These are phyloP conservation scores for Yamadazyma atlantica DNA, from an alignment of 1,139 yeast genomes.

Conservation along the genomic window DNA sequence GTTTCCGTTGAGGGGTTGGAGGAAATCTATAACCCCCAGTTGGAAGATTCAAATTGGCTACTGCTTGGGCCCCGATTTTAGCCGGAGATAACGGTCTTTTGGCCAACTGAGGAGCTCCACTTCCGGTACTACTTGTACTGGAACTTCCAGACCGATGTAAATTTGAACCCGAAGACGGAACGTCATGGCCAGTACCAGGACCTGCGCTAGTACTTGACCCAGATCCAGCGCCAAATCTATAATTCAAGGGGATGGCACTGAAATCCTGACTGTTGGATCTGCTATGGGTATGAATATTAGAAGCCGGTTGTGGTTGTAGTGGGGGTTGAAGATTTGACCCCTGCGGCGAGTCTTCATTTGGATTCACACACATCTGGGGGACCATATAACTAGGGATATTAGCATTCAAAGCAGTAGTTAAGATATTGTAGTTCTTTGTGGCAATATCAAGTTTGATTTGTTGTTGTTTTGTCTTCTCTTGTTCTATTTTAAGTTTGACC, in stretches of 20 bases:
- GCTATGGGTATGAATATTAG: conserved; percentile 8
- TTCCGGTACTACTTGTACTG: conserved; percentile 2
- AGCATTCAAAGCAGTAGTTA: conserved; percentile 60
- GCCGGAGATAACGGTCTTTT: conserved; percentile 57
- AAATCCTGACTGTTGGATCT: conserved; percentile 15
- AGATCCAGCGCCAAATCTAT: conserved; percentile 14
- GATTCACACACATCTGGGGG: conserved; percentile 57
- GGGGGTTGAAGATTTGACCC: too few relatives aligned
- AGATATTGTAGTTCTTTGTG: conserved; percentile 57
- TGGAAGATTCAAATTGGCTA: conserved; percentile 50
- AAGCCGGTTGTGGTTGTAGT: too few relatives aligned
- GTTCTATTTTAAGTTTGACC: conserved; percentile 65
- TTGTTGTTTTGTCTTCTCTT: conserved; percentile 83
- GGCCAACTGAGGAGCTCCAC: not conserved
- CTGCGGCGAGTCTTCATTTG: too few relatives aligned
- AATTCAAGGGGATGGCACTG: conserved; percentile 13
- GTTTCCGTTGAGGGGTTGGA: conserved; percentile 11
- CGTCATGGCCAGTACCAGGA: conserved; percentile 1
- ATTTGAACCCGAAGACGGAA: not conserved
- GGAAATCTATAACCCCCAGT: conserved; percentile 28
- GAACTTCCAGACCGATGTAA: conserved; percentile 2
- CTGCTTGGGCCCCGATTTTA: conserved; percentile 70
- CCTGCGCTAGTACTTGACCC: conserved; percentile 2
- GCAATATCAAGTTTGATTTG: conserved; percentile 67
- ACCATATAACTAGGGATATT: conserved; percentile 69